Evolutionary conservation across 257 asterid genomes (phyloP).

Genomic region (Orobanche coerulescens): DNA sequence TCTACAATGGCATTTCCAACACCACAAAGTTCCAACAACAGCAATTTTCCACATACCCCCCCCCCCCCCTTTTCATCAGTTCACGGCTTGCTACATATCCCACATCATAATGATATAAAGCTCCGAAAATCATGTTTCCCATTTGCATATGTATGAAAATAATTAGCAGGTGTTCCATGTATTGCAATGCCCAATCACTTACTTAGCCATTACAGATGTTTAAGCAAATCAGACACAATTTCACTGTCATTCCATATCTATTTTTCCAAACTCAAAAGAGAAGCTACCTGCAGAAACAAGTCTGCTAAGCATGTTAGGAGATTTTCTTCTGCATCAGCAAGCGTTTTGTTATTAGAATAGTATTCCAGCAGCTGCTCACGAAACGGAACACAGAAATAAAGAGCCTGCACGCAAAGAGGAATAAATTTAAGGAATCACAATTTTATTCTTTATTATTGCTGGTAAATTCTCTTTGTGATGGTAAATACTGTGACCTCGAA

Average conservation of each 20-base stretch:
- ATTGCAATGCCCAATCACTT: background rate
- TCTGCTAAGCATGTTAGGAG: constrained; percentile 87
- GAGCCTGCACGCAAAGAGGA: constrained; percentile 51
- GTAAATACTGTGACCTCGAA: background rate
- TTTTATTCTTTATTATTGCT: background rate
- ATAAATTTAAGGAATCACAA: background rate
- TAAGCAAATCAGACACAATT: background rate
- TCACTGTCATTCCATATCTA: constrained; percentile 2
- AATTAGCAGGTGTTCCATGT: background rate
- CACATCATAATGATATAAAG: background rate
- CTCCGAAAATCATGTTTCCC: background rate
- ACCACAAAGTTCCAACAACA: constrained; percentile 5
- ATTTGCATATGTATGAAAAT: background rate
- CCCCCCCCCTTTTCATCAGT: background rate
- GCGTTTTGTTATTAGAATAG: constrained; percentile 61
- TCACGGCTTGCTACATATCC: background rate
- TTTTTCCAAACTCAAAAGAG: constrained; percentile 9
- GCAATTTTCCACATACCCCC: background rate
- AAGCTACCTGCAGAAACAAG: constrained; percentile 68
- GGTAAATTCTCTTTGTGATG: background rate
- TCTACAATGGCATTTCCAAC: background rate
- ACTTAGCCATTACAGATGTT: background rate
- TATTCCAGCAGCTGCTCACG: constrained; percentile 87
- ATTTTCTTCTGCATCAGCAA: constrained; percentile 75
- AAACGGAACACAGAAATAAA: constrained; percentile 87